Conservation (phyloP, 768 basidiomycete species). For the Postia placenta region DNA sequence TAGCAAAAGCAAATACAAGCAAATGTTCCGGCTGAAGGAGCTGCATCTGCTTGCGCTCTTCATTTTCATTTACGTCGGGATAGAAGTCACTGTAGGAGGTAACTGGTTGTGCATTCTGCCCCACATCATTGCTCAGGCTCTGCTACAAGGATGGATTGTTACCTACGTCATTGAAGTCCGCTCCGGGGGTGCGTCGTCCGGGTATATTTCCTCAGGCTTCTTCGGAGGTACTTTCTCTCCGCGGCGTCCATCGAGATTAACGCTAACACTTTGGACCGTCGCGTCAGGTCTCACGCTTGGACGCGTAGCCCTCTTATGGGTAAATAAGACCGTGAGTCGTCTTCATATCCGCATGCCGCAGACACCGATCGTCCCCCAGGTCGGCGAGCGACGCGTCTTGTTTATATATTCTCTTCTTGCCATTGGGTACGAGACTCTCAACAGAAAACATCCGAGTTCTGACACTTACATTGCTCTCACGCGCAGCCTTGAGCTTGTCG, state of each 20-base stretch:
- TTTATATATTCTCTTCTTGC: conserved; percentile 31
- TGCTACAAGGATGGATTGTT: conserved; percentile 43
- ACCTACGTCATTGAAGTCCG: conserved; percentile 42
- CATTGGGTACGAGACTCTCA: conserved; percentile 29
- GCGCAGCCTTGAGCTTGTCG: conserved; percentile 43
- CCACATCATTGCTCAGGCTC: not conserved
- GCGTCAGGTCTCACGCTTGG: conserved; percentile 42
- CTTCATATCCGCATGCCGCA: not conserved
- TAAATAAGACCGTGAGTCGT: conserved; percentile 35
- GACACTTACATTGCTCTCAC: conserved; percentile 13
- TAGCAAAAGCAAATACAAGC: conserved; percentile 35
- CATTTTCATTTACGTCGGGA: conserved; percentile 39
- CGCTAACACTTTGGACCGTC: not conserved
- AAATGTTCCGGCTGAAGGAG: conserved; percentile 35
- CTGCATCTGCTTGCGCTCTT: conserved; percentile 39
- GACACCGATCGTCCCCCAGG: conserved; percentile 12
- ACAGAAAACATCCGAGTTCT: too few species aligned
- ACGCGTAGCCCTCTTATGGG: conserved; percentile 43
- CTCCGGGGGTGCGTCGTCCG: conserved; percentile 39
- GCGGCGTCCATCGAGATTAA: not conserved
- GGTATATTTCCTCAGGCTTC: conserved; percentile 46
- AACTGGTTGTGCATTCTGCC: conserved; percentile 12
- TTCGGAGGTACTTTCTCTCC: conserved; percentile 31
- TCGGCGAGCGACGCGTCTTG: conserved; percentile 32
- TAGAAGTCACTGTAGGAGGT: conserved; percentile 32